Conservation (phyloP, 345 rosid species). For the Geranium rotundifolium region DNA sequence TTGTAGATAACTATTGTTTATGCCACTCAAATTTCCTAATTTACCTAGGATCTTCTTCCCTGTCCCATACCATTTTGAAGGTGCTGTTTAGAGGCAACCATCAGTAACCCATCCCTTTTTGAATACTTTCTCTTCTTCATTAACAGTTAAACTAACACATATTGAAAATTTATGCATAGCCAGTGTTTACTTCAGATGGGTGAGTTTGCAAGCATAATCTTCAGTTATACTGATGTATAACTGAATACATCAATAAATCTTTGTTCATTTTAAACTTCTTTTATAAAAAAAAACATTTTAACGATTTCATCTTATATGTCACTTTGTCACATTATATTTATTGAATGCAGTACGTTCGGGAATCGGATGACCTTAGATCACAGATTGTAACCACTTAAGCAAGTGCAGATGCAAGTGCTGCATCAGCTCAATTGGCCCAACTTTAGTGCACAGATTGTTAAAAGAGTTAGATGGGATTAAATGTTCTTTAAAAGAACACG, state of each 20-base stretch:
- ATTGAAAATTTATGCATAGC: not conserved
- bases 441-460: conserved; percentile 47
- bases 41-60: no score
- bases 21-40: no score
- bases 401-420: conserved; percentile 65
- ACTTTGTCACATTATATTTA: not conserved
- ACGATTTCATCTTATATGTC: no score
- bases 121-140: conserved; percentile 9
- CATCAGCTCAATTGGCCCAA: conserved; percentile 70
- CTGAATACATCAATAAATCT: no score
- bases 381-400: conserved; percentile 55
- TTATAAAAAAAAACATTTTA: no score
- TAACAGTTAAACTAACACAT: conserved; percentile 31
- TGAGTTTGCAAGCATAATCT: no score
- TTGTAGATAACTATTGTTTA: no score
- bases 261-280: no score
- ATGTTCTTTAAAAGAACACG: conserved; percentile 49
- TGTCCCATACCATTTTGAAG: conserved; percentile 23
- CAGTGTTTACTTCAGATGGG: no score
- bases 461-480: conserved; percentile 59
- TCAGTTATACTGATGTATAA: no score
- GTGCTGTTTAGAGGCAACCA: conserved; percentile 3
- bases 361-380: conserved; percentile 48
- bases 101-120: not conserved
- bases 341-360: conserved; percentile 44